These are phyloP conservation scores for Cryptosporidium viatorum DNA, from an alignment of 169 alveolate genomes.

Conservation along the genomic window DNA sequence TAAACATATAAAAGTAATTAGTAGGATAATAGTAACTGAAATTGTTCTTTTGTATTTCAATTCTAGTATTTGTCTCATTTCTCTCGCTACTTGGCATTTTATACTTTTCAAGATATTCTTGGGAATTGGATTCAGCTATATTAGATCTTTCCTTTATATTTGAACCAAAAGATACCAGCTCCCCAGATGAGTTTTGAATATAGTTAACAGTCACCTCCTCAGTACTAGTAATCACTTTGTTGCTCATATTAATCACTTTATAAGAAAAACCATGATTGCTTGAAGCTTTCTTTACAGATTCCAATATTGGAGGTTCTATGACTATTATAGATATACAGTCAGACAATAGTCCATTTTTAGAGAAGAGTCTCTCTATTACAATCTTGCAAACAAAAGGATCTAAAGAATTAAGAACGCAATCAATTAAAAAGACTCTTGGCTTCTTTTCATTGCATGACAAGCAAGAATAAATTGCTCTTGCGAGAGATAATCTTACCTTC, in stretches of 20 bases:
- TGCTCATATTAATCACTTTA: neutral
- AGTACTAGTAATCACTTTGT: slow-evolving; percentile 15
- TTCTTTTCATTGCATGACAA: neutral
- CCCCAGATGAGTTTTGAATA: neutral
- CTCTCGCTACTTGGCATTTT: neutral
- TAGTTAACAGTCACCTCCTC: neutral
- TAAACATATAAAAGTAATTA: slow-evolving; percentile 33
- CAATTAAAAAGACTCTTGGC: slow-evolving; percentile 33
- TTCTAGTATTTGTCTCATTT: neutral
- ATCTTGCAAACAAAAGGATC: slow-evolving; percentile 66
- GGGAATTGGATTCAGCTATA: no score
- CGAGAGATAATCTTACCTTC: slow-evolving; percentile 47
- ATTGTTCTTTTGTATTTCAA: slow-evolving; percentile 39
- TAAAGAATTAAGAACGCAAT: slow-evolving; percentile 40
- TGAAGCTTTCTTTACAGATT: slow-evolving; percentile 4
- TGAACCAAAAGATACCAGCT: neutral
- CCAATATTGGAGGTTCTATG: slow-evolving; percentile 62
- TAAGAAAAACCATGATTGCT: slow-evolving; percentile 1
- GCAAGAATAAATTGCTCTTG: slow-evolving; percentile 57
- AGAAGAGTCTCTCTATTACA: slow-evolving; percentile 35
- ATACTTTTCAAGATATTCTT: neutral
- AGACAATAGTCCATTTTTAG: slow-evolving; percentile 17
- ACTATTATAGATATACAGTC: slow-evolving; percentile 27
- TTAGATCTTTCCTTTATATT: no score
- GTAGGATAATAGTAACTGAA: slow-evolving; percentile 36